Evolutionary conservation across 805 yeast genomes (phyloP), one percentile per base, ranked within the genome.

Genomic region (Grigorovia humatica): DNA sequence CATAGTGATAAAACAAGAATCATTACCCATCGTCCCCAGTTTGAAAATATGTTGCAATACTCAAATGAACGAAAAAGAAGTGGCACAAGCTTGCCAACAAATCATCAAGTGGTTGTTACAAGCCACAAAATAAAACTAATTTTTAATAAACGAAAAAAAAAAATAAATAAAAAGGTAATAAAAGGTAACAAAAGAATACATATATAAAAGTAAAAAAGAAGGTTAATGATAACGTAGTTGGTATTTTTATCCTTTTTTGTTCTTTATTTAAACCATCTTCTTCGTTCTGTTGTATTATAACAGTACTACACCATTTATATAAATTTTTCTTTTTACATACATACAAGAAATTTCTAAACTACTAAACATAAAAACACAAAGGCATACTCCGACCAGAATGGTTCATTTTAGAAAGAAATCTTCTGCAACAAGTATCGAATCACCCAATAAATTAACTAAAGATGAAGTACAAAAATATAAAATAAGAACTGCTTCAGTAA

Each of bases 1-100:
- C 52, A 74, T 74, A 52, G 75, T 88, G 12, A 71, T 83, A 51
- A 82, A 79, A 57, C 95, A 83, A 62, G 97, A 89, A 64, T 70
- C 81, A 49, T 72, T 85, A 54, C 88, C 93, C 9, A 68, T 82
- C 44, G 74, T 78, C 48, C 88, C 88, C 46, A 79, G 81, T 53
- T 67, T 85, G 57, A 73, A 78, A 51, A 60, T 85, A 23, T 70
- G 72, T 55, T 62, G 79, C 43, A 78, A 77, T 52, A 71, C 76
- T 9, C 76, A 72, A 4, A 68, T 81, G 59, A 63, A 72, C 15
- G 67, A 64, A 43, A 59, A 65, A 15, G 85, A 82, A 52, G 55
- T 80, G 43, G 66, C 61, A 50, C 58, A 64, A 18, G 76, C 80
- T 9, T 76, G 73, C 47, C 62, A 62, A 15, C 66, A 68, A 5